These are phyloP conservation scores for Paramecium caudatum DNA, from an alignment of 73 alveolate genomes.

Conservation along the genomic window DNA sequence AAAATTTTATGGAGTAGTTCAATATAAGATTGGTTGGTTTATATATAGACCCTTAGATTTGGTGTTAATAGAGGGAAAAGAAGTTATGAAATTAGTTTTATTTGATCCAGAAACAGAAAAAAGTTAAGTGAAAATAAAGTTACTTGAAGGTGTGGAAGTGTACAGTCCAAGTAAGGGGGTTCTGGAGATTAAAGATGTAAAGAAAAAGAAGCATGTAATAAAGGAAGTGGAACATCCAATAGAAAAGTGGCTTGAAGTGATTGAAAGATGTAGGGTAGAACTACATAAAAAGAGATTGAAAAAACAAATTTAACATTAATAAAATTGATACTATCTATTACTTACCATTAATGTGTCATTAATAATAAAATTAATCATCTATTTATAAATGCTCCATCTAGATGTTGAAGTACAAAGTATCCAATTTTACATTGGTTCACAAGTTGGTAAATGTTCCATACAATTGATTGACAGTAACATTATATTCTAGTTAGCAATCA, in stretches of 20 bases:
- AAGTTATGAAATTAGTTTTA: constrained; percentile 65
- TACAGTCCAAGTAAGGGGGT: constrained; percentile 40
- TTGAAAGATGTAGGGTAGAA: constrained; percentile 11
- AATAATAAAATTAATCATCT: no score
- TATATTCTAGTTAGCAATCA: background rate
- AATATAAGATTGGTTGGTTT: constrained; percentile 71
- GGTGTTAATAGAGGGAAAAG: constrained; percentile 66
- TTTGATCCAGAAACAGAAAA: constrained; percentile 72
- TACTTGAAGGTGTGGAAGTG: background rate
- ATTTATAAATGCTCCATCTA: constrained; percentile 33
- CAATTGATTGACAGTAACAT: background rate
- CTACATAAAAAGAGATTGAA: background rate
- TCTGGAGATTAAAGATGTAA: background rate
- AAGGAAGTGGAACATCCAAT: constrained; percentile 67
- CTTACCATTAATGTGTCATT: no score
- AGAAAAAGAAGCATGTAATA: background rate
- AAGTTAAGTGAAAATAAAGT: background rate
- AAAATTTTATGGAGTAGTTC: constrained; percentile 54
- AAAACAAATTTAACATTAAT: background rate
- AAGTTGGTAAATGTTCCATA: background rate
- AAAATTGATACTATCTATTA: background rate
- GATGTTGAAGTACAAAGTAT: constrained; percentile 39
- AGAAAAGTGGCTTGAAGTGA: constrained; percentile 50
- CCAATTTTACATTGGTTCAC: background rate
- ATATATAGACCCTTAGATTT: constrained; percentile 73